These are phyloP conservation scores for Aspergillus nanangensis DNA, from an alignment of 495 filamentous ascomycete genomes.

Conservation along the genomic window DNA sequence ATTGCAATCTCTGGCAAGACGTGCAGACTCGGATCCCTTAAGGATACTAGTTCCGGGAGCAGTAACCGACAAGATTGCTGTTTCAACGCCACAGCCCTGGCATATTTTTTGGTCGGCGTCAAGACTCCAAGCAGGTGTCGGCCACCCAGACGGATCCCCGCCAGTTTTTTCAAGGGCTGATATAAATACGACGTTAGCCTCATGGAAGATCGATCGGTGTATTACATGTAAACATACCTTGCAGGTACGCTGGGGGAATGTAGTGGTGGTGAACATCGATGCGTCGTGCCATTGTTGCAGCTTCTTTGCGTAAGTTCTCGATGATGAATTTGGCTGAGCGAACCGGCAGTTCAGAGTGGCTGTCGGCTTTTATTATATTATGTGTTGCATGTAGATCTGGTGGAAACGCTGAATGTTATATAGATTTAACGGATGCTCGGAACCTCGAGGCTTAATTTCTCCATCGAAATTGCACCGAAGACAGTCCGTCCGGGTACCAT, in stretches of 20 bases:
- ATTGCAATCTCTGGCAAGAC: conserved; percentile 5
- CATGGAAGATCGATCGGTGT: background rate
- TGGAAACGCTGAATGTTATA: too few relatives aligned
- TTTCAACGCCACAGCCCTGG: background rate
- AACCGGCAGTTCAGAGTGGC: too few relatives aligned
- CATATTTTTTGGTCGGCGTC: background rate
- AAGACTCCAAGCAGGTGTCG: background rate
- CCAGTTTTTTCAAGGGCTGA: background rate
- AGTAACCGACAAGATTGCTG: conserved; percentile 1
- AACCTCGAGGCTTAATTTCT: too few relatives aligned
- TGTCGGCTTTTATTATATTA: too few relatives aligned
- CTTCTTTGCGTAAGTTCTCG: too few relatives aligned
- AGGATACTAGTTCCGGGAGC: background rate
- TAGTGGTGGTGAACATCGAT: conserved; percentile 12
- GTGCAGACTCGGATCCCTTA: background rate
- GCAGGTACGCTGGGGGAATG: background rate
- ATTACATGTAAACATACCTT: background rate
- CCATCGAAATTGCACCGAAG: too few relatives aligned
- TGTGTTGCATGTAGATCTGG: too few relatives aligned
- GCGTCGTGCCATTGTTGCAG: conserved; percentile 1
- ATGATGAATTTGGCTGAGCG: too few relatives aligned
- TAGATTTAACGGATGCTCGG: too few relatives aligned
- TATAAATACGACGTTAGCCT: background rate
- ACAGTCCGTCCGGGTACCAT: too few relatives aligned
- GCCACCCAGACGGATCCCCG: conserved; percentile 3